Base-by-base conservation (phyloP, 2,329 filamentous ascomycete genomes). In the Graphilbum sp. region DNA sequence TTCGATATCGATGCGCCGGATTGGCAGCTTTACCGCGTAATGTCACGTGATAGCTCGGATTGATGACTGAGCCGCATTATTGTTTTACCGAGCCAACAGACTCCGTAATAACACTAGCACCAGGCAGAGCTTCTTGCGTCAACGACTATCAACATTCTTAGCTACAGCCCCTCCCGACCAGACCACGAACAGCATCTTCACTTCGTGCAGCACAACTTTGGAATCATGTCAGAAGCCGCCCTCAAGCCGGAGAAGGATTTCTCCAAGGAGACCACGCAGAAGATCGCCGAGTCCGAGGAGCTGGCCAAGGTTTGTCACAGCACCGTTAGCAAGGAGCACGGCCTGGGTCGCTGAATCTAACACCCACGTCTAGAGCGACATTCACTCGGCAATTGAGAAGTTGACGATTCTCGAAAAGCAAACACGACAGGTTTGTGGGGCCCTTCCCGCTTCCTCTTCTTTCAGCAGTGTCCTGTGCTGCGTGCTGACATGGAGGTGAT, bases 181-280 rank as follows among this genome's bases (percentile, higher is more conserved):
- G 12, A 25, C 7, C 23, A 25, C 7, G 23, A 7, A 25, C 27
- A 29, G 5, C 27, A 29, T 29, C 27, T 8, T 12, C 27, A 29
- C 9, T 13, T 34, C n/a, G 13, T 5, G 18, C 13, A 12, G 6
- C 10, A 8, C 7, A 19, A 29, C 18, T 11, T 20, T 18, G 32
- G 52, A 59, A 69, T 48, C 56, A 93, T 93, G 86, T 81, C 86
- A 53, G 82, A 86, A 62, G 75, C 75, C 61, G 62, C 71, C 54
- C 62, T 90, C 60, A 93, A 92, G 74, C 84, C 88, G 54, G 90
- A 98, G 69, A 95, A 93, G 79, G 90, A 98, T 76, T 95, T 83
- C 74, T 80, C 83, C 55, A 93, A 94, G 66, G 87, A 96, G 63
- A 85, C 84, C 54, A 87, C 96, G 68, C 75, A 80, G 63, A 75